Base-by-base conservation (phyloP, 208 protist genomes). In the Strigomonas galati region DNA sequence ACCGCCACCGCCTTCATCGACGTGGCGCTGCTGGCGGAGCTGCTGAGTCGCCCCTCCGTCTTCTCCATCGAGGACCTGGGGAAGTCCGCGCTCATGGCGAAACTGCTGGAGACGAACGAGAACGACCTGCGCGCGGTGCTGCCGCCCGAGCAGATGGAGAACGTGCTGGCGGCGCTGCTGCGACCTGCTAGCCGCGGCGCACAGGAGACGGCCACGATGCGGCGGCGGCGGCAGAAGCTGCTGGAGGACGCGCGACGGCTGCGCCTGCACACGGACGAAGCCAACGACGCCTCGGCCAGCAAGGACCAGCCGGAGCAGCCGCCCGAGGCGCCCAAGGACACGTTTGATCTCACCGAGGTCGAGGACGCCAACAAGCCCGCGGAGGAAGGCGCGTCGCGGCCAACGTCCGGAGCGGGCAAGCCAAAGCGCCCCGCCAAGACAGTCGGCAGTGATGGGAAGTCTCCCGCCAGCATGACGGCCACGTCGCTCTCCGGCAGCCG, bases 1-100 rank as follows among this genome's bases (percentile, higher is more conserved):
- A 71, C 73, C 46, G 62, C 28, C 21, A 62, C 65, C 17, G 59
- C 66, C 44, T 37, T 76, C 15, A 72, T 77, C 0, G 71, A 72
- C 43, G 70, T 84, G 28, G 68, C 72, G 58, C 60, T 95, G 28
- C 73, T 95, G 15, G 82, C 74, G 17, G 78, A 84, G 60, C 58
- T 90, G 14, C 74, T 84, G 30, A 55, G 32, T 2, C 72, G 72
- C 52, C 57, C 72, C 10, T 40, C 76, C 5, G 65, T 62, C 27
- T 89, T 83, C 66, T 76, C 78, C 27, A 66, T 91, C 0, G 79
- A 86, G 26, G 75, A 78, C 19, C 79, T 88, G 28, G 77, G 86
- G 23, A 24, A 76, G 62, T 83, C 77, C 17, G 77, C 76, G 65
- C 75, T 86, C 19, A 82, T 84, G 79, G 44, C 58, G 46, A 60